Conservation (phyloP, 169 alveolate species). For the Plasmodium reichenowi region DNA sequence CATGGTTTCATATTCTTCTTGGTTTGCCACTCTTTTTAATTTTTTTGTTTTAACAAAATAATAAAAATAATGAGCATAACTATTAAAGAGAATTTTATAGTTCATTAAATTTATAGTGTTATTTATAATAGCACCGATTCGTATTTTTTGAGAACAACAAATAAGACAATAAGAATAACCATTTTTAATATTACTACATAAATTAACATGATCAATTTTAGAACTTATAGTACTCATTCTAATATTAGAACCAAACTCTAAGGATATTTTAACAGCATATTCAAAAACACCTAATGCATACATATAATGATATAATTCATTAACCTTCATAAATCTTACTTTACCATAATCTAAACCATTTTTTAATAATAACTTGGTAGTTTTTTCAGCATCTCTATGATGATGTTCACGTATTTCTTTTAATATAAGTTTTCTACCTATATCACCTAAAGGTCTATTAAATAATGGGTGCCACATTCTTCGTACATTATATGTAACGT, state of each 20-base stretch:
- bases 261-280: constrained; percentile 53
- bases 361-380: constrained; percentile 7
- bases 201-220: constrained; percentile 5
- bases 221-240: constrained; percentile 43
- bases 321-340: constrained; percentile 61
- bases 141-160: constrained; percentile 27
- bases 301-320: constrained; percentile 69
- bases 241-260: constrained; percentile 59
- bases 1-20: too few relatives aligned
- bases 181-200: constrained; percentile 22
- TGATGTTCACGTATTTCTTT: constrained; percentile 59
- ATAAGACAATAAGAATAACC: constrained; percentile 33
- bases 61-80: neutral
- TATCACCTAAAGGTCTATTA: constrained; percentile 56
- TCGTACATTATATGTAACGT: constrained; percentile 24
- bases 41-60: neutral
- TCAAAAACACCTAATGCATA: constrained; percentile 60
- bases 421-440: constrained; percentile 36
- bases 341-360: constrained; percentile 54
- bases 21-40: neutral
- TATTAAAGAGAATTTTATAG: neutral
- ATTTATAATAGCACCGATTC: neutral
- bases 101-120: neutral
- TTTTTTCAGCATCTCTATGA: constrained; percentile 34
- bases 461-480: constrained; percentile 28